Evolutionary conservation across 768 basidiomycete species (phyloP).

Genomic region (Mycena latifolia): DNA sequence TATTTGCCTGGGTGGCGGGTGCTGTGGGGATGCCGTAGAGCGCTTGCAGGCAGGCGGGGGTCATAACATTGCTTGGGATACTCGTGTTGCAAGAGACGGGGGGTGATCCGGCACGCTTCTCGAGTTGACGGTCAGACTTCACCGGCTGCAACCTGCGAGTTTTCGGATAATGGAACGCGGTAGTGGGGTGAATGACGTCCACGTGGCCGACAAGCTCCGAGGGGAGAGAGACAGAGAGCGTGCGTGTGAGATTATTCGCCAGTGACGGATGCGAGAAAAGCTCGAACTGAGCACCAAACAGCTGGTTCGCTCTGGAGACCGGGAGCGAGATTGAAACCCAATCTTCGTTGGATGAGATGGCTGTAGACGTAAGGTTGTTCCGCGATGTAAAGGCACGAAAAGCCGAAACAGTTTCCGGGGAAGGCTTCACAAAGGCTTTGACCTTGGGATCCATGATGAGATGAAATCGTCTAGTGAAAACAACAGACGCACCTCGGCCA

Average conservation of each 20-base stretch:
- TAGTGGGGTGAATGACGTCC: slow-evolving; percentile 10
- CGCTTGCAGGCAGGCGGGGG: slow-evolving; percentile 24
- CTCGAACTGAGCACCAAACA: slow-evolving; percentile 13
- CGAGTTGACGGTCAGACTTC: slow-evolving; percentile 5
- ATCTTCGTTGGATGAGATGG: slow-evolving; percentile 19
- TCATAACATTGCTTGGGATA: background rate
- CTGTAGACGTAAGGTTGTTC: slow-evolving; percentile 17
- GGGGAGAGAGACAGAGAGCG: slow-evolving; percentile 13
- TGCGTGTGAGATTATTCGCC: slow-evolving; percentile 8
- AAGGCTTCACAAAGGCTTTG: slow-evolving; percentile 21
- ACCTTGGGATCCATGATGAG: slow-evolving; percentile 1
- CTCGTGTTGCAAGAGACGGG: slow-evolving; percentile 22
- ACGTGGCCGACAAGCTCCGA: slow-evolving; percentile 18
- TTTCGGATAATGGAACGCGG: slow-evolving; percentile 13
- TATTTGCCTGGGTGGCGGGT: slow-evolving; percentile 17
- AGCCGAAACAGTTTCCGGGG: slow-evolving; percentile 2
- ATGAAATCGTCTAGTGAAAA: too few relatives aligned
- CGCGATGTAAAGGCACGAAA: slow-evolving; percentile 18
- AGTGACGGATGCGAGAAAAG: slow-evolving; percentile 4
- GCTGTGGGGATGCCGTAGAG: slow-evolving; percentile 22
- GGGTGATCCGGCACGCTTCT: slow-evolving; percentile 6
- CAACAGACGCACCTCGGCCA: slow-evolving; percentile 14
- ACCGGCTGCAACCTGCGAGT: background rate
- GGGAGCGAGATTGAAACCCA: background rate
- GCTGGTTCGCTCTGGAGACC: slow-evolving; percentile 15